Evolutionary conservation across 179 eudicot species (phyloP), one percentile per base, ranked within the genome.

Genomic region (Gypsophila paniculata): DNA sequence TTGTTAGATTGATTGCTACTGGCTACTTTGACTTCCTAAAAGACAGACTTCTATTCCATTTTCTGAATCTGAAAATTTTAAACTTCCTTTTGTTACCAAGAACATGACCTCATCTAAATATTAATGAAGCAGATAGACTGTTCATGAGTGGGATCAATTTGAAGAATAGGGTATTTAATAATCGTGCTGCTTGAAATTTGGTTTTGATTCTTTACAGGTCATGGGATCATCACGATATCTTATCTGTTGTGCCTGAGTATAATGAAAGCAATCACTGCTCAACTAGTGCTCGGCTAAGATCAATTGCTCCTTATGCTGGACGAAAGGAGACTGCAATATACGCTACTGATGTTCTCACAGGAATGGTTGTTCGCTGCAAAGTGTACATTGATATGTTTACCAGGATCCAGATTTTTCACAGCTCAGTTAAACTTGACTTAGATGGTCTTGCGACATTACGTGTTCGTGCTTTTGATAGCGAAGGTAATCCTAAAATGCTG

Each of bases 221-320:
- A 21, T 92, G 98, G 98, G 98, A 92, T 83, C 98, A 92, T 86
- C 98, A 90, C 77, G 96, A 92, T 77, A 68, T 92, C 59, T 76
- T 92, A 58, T 82, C 89, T 74, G 88, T 92, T 75, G 72, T 81
- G 68, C 98, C 98, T 51, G 96, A 92, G 80, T 87, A 82, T 61
- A 90, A 92, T 80, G 76, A 72, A 58, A 90, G 86, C 77, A 83
- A 78, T 61, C 96, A 69, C 69, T 92, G 98, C 80, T 88, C 96
- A 59, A 87, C 96, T 19, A 90, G 96, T 88, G 98, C 96, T 65
- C 85, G 89, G 49, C 78, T 92, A 75, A 86, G 79, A 77, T 92
- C 98, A 61, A 87, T 92, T 74, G 94, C 96, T 64, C 89, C 98
- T 53, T 92, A 84, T 76, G 81, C 79, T 55, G 98, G 96, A 59